phyloP scores from a whole-genome alignment of 495 filamentous ascomycete genomes.

The Hypomontagnella monticulosa region DNA sequence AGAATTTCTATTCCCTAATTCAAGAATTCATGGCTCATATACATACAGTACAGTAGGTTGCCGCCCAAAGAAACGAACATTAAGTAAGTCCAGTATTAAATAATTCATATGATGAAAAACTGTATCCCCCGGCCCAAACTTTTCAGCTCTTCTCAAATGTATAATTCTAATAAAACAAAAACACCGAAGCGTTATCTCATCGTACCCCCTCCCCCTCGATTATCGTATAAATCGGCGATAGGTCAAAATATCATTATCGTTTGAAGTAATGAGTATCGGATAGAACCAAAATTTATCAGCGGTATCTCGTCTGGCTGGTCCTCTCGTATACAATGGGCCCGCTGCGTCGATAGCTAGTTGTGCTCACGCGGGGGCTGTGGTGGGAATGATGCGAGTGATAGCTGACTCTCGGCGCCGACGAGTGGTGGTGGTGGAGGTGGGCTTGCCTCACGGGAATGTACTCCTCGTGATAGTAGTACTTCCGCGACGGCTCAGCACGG shows the following conservation, averaged over 20 bases:
- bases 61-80: no score
- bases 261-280: background rate
- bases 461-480: conserved; percentile 62
- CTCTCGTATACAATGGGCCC: conserved; percentile 46
- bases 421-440: conserved; percentile 44
- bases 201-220: no score
- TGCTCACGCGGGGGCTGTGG: conserved; percentile 51
- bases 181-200: no score
- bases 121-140: no score
- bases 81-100: no score
- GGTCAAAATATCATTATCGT: background rate
- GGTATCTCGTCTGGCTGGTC: conserved; percentile 45
- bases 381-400: conserved; percentile 43
- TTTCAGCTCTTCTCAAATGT: background rate
- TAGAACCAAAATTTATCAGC: conserved; percentile 5
- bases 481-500: conserved; percentile 46
- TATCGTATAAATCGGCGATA: no score
- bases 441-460: conserved; percentile 51
- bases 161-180: background rate
- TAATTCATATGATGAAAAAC: no score
- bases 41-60: no score
- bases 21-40: no score
- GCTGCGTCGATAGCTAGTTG: conserved; percentile 45
- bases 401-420: conserved; percentile 33
- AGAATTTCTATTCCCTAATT: no score